Evolutionary conservation across 1,284 basidiomycete species (phyloP), one percentile per base, ranked within the genome.

Genomic region (Ganoderma meredithae): DNA sequence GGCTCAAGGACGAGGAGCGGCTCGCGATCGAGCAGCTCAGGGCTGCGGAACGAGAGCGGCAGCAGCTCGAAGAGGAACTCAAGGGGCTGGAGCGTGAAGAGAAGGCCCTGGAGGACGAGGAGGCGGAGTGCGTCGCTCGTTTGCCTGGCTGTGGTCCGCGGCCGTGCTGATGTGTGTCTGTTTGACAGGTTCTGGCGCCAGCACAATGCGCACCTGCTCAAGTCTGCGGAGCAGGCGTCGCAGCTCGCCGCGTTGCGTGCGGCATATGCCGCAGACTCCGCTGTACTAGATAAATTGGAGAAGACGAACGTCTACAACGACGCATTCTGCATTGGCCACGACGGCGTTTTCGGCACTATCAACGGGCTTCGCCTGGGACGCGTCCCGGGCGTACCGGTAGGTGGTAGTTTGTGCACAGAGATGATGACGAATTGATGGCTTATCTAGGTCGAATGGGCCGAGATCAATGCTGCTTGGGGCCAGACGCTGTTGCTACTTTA

Each of bases 381-480:
- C 69, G 88, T 97, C 12, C 91, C 94, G 27, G 88, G 89, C 43
- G 88, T 92, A 43, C 89, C 89, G 19, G 92, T 93, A 74, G 53
- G 88, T 59, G 19, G 12, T 25, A 13, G 25, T 0, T 31, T 31
- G 1, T 19, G 3, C 17, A 25, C n/a, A 17, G 0, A 15, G 6
- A 13, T 19, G 56, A 58, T 7, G 13, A 17, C 17, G 10, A 8
- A 39, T 39, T 60, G 9, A 60, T 3, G 12, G 39, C 58, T 27
- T 56, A 68, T 76, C 0, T 74, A 94, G 87, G 95, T 99, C 36
- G 97, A 99, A 77, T 99, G 97, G 97, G 90, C 95, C 6, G 98
- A 99, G 81, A 97, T 99, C 79, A 99, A 99, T 77, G 98, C 98
- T 6, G 98, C 98, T 3, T 98, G 97, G 96, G 98, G 98, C 0